These are phyloP conservation scores for Lactifluus rugatus DNA, from an alignment of 768 basidiomycete genomes.

Conservation along the genomic window DNA sequence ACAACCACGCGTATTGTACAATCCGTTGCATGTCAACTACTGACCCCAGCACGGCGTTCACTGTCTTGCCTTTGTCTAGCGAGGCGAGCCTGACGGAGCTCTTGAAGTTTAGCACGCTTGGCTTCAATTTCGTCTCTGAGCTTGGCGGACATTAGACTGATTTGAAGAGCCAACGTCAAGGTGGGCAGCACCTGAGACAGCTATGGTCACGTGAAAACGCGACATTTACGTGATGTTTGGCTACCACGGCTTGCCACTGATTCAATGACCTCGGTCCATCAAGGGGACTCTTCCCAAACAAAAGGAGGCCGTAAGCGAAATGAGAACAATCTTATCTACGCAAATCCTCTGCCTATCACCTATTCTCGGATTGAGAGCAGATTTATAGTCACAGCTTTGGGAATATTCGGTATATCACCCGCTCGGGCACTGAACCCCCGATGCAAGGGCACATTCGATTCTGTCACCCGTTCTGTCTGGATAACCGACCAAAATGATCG, in stretches of 20 bases:
- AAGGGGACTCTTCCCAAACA: conserved; percentile 8
- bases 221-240: conserved; percentile 22
- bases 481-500: conserved; percentile 55
- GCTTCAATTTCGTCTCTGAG: conserved; percentile 84
- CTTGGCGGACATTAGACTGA: conserved; percentile 44
- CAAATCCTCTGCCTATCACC: conserved; percentile 57
- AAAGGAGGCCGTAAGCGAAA: conserved; percentile 48
- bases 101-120: conserved; percentile 80
- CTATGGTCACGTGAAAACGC: not conserved
- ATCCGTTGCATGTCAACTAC: conserved; percentile 31
- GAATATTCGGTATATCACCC: conserved; percentile 38
- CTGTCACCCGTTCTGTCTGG: conserved; percentile 81
- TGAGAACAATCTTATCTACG: conserved; percentile 63
- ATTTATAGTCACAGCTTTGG: conserved; percentile 34
- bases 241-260: not conserved
- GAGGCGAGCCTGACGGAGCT: conserved; percentile 68
- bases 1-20: conserved; percentile 24
- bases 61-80: conserved; percentile 53
- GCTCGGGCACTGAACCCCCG: conserved; percentile 59
- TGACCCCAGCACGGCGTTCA: conserved; percentile 32
- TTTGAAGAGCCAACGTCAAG: too few species aligned
- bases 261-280: conserved; percentile 32
- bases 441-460: conserved; percentile 70
- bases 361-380: conserved; percentile 36
- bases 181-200: too few species aligned